Base-by-base conservation (phyloP, 805 yeast genomes). In the Ogataea degrootiae region DNA sequence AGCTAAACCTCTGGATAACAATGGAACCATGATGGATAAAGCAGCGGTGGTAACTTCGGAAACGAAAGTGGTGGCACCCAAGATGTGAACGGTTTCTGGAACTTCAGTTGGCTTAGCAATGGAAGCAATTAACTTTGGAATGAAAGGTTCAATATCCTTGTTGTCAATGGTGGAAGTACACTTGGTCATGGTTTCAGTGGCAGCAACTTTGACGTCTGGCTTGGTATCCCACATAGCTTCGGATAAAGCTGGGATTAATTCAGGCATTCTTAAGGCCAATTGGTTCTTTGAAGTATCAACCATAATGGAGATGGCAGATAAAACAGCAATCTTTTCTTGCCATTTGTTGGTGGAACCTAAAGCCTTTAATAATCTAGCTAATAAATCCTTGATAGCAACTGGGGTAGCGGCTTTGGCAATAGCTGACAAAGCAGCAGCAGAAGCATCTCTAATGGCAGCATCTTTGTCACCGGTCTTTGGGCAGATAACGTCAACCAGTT, bases 171-270 rank as follows among this genome's bases (percentile, higher is more conserved):
- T 90, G 74, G 91, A 94, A 65, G 99, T 94, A 62, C 96, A 84
- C 76, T 89, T 88, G 74, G 91, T 80, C 82, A 94, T 90, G 73
- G 98, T 89, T 66, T 83, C 84, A 63, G 94, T 87, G 58, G 99
- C 98, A 71, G 95, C 96, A 62, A 79, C 81, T 85, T 94, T 94
- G 70, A 94, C 99, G 69, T 94, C 98, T 75, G 81, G 79, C 85
- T 94, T 94, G 76, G 99, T 94, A 77, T 94, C 99, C 99, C 99
- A 94, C 98, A 94, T 94, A 66, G 97, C 89, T 80, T 94, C 99
- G 63, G 99, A 94, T 66, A 94, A 79, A 60, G 85, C 94, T 74
- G 99, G 99, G 67, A 94, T 92, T 72, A 94, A 83, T 81, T 94
- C 98, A 67, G 98, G 96, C 98, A 94, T 94, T 83, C 99, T 90